phyloP scores from a whole-genome alignment of 2,329 filamentous ascomycete genomes.

The Pleurostoma richardsiae region DNA sequence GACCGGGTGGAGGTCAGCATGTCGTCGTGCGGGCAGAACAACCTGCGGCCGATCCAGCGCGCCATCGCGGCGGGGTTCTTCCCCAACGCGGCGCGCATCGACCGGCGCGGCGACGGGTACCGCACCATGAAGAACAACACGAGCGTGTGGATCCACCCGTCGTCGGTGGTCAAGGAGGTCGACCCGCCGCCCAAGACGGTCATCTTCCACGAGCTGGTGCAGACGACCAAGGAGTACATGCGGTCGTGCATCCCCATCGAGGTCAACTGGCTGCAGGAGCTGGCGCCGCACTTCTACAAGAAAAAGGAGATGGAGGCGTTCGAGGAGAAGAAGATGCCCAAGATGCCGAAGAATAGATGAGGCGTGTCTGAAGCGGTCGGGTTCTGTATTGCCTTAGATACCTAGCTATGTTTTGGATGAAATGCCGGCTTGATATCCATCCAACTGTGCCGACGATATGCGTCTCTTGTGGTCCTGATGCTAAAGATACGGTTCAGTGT shows the following conservation, averaged over 20 bases:
- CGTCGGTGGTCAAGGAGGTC: conserved; percentile 70
- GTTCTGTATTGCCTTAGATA: no score
- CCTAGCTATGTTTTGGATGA: no score
- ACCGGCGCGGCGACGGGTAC: conserved; percentile 81
- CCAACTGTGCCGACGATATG: no score
- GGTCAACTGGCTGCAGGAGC: conserved; percentile 77
- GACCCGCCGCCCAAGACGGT: conserved; percentile 77
- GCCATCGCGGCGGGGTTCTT: conserved; percentile 91
- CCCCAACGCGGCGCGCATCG: conserved; percentile 80
- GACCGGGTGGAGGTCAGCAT: conserved; percentile 83
- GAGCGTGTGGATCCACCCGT: conserved; percentile 88
- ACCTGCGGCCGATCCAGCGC: conserved; percentile 77
- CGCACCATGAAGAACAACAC: conserved; percentile 87
- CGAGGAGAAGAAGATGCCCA: conserved; percentile 65
- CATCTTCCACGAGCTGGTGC: conserved; percentile 78
- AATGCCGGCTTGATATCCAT: no score
- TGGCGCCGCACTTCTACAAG: conserved; percentile 93
- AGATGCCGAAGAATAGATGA: conserved; percentile 13
- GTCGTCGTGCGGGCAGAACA: conserved; percentile 62
- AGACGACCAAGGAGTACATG: conserved; percentile 91
- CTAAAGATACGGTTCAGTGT: no score
- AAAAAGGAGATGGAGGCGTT: conserved; percentile 81
- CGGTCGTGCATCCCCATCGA: conserved; percentile 81
- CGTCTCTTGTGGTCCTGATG: no score
- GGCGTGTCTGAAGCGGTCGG: no score